These are phyloP conservation scores for Ramaria sp. DNA, from an alignment of 768 basidiomycete species.

Conservation along the genomic window DNA sequence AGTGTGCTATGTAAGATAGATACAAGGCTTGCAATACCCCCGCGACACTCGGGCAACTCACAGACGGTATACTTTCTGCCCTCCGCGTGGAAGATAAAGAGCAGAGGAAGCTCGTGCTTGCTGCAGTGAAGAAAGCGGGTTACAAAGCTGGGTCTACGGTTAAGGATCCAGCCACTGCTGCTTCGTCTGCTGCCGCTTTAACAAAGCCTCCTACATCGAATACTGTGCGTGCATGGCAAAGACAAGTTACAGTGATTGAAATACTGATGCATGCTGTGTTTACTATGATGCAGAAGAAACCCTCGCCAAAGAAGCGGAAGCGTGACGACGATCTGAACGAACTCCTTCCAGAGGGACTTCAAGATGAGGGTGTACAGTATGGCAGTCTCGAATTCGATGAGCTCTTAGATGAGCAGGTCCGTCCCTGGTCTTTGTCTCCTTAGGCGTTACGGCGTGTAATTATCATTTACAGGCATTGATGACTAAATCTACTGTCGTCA, in stretches of 20 bases:
- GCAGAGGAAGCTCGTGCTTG: conserved; percentile 46
- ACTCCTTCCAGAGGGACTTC: conserved; percentile 40
- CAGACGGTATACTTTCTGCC: conserved; percentile 45
- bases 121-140: conserved; percentile 56
- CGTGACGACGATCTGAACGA: conserved; percentile 41
- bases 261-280: neutral
- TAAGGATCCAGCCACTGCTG: conserved; percentile 8
- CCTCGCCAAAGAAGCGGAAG: conserved; percentile 39
- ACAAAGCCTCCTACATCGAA: neutral
- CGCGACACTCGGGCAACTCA: conserved; percentile 43
- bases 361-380: conserved; percentile 38
- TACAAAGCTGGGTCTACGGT: conserved; percentile 23
- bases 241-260: neutral
- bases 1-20: conserved; percentile 25
- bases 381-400: conserved; percentile 65
- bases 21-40: conserved; percentile 65
- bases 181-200: neutral
- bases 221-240: neutral
- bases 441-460: neutral
- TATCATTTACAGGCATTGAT: conserved; percentile 39
- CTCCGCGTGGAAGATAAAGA: conserved; percentile 57
- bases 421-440: conserved; percentile 9
- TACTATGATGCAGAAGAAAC: neutral
- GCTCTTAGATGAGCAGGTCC: conserved; percentile 58
- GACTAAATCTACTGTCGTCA: conserved; percentile 56